Evolutionary conservation across 768 basidiomycete species (phyloP).

Genomic region (Calvatia gigantea): DNA sequence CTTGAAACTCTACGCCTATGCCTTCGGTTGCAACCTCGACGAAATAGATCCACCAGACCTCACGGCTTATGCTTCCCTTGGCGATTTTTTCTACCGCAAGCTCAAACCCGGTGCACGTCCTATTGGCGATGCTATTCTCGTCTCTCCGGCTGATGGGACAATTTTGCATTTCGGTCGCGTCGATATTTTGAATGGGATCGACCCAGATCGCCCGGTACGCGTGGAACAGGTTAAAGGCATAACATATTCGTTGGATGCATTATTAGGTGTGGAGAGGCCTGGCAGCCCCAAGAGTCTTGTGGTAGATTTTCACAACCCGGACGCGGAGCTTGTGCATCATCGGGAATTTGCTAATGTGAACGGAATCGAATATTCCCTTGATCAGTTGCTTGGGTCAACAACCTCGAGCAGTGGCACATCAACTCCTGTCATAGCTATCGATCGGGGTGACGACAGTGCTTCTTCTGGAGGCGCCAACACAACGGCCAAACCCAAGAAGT

Average conservation of each 20-base stretch:
- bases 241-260: constrained; percentile 92
- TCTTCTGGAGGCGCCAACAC: too few species aligned
- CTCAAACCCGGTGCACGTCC: constrained; percentile 82
- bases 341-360: constrained; percentile 94
- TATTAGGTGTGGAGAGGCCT: constrained; percentile 74
- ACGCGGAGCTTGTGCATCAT: constrained; percentile 71
- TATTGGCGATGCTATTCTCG: constrained; percentile 71
- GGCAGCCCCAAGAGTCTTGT: constrained; percentile 39
- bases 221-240: constrained; percentile 98
- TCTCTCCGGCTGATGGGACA: constrained; percentile 92
- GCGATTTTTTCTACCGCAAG: constrained; percentile 92
- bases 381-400: constrained; percentile 75
- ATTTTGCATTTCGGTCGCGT: constrained; percentile 92
- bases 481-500: constrained; percentile 47
- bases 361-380: constrained; percentile 93
- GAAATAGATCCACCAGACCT: constrained; percentile 84
- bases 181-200: constrained; percentile 36
- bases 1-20: constrained; percentile 76
- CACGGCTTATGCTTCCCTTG: constrained; percentile 77
- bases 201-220: not conserved
- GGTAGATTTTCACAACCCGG: constrained; percentile 33
- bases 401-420: constrained; percentile 5
- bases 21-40: constrained; percentile 93
- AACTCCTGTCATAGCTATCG: constrained; percentile 4
- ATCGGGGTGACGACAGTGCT: too few species aligned